Base-by-base conservation (phyloP, 441 rosid species). In the Theobroma grandiflorum region DNA sequence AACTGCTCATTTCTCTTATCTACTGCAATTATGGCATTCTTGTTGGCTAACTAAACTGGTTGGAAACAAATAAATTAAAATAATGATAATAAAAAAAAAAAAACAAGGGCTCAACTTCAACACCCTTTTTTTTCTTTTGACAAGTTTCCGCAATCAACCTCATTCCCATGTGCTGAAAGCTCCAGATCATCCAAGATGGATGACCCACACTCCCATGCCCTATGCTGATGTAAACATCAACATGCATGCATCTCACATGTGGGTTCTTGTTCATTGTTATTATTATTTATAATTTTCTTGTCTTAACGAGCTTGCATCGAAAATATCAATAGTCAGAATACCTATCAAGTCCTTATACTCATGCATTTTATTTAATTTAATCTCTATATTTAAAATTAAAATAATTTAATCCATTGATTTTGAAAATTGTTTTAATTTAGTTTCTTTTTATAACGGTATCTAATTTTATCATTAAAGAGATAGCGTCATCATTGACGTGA, bases 121-220 rank as follows among this genome's bases (percentile, higher is more conserved):
- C 42, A 52, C 42, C 8, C 8, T 22, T 57, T 22, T 6, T 6
- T 12, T 59, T 3, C 3, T 45, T 26, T 72, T 18, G 20, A n/a
- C 57, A 22, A 12, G 22, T 61, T 63, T 20, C 8, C 10, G 45
- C 55, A 37, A 47, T 31, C 71, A 47, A 47, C 33, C 37, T 40
- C n/a, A 14, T 77, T n/a, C 15, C 78, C 78, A 76, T 65, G 80
- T 76, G 85, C 68, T 76, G 81, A 72, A 76, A 79, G 80, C 85
- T 79, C 80, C 69, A 58, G 47, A 53, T 55, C 49, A 55, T 37
- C 33, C 37, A 72, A 35, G 49, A 20, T 53, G 47, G 35, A 22
- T 49, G 72, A 40, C 49, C 74, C 59, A 63, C 49, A 8, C 3
- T n/a, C 68, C 43, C 2, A n/a, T 35, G 59, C 45, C 10, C 16